Conservation (phyloP, 1,139 yeast genomes). For the Sugiyamaella novakii region DNA sequence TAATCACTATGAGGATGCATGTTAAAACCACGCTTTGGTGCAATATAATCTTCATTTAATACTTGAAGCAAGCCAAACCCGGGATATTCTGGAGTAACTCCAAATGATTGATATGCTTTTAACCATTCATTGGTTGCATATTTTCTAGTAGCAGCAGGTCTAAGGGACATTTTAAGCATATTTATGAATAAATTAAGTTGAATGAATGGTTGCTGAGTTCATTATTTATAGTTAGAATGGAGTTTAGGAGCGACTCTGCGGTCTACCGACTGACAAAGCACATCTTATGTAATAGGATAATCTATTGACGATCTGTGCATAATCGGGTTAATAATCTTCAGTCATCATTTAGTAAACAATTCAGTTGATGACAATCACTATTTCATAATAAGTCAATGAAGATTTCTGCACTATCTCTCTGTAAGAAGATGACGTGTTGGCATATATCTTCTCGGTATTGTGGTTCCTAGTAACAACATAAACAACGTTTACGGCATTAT, state of each 20-base stretch:
- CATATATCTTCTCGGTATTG: no score
- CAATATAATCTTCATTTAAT: constrained; percentile 16
- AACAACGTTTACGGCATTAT: no score
- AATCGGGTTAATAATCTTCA: not conserved
- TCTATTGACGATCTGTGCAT: not conserved
- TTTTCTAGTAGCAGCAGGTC: constrained; percentile 14
- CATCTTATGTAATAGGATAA: not conserved
- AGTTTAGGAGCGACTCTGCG: no score
- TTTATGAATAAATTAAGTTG: no score
- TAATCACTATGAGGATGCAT: constrained; percentile 16
- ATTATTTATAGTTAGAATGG: no score
- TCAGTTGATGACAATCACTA: no score
- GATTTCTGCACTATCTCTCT: no score
- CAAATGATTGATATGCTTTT: constrained; percentile 18
- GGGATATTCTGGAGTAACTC: constrained; percentile 8
- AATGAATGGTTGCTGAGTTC: no score
- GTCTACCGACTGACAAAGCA: constrained; percentile 4
- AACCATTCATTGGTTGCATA: constrained; percentile 9
- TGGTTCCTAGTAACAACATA: no score
- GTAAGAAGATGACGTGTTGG: no score
- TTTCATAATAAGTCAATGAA: no score
- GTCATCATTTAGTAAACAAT: not conserved
- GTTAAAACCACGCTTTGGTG: constrained; percentile 14
- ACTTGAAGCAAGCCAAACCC: constrained; percentile 14
- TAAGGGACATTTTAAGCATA: constrained; percentile 8